Base-by-base conservation (phyloP, 2,329 filamentous ascomycete genomes). In the Ascomycota sp. region DNA sequence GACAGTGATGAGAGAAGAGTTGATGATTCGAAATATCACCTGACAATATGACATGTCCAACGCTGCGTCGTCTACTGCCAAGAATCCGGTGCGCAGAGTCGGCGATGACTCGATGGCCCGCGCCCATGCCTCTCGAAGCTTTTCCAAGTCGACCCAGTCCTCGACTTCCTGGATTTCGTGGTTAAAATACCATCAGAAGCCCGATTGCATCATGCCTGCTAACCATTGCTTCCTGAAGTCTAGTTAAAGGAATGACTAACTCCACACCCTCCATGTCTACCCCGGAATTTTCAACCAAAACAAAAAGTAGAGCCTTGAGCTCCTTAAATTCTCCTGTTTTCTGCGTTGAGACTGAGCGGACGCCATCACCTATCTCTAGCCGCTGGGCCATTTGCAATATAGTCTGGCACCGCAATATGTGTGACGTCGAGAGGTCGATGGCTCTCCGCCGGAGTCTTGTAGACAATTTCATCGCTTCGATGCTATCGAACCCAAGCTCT, bases 401-500 rank as follows among this genome's bases (percentile, higher is more conserved):
- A 0, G 67, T 81, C 30, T 77, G 69, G 4, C 61, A 61, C 30
- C 67, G 73, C 62, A 92, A 76, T 15, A 94, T 73, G n/a, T 63
- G 59, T 38, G 80, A 79, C n/a, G 85, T 70, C 0, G 74, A 56
- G 8, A 92, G 47, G 1, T 54, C 45, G 13, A 89, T 53, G 0
- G 63, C 65, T 4, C 52, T 50, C 27, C 62, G 65, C 37, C 66
- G 76, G 2, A 93, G 57, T 31, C 71, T 65, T 0, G 81, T 73
- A 0, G 79, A 76, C 0, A 94, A 55, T 41, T 82, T 91, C 47
- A 94, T 86, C 2, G 77, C 68, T 48, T 94, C 85, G 33, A 94
- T 91, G 43, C 85, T 93, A 55, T 94, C 86, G 6, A 94, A 62
- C 0, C 85, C 85, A 21, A 94, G 62, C 40, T 86, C 73, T 24